Evolutionary conservation across 2,329 filamentous ascomycete species (phyloP), one percentile per base, ranked within the genome.

Genomic region (Teratosphaeria nubilosa): DNA sequence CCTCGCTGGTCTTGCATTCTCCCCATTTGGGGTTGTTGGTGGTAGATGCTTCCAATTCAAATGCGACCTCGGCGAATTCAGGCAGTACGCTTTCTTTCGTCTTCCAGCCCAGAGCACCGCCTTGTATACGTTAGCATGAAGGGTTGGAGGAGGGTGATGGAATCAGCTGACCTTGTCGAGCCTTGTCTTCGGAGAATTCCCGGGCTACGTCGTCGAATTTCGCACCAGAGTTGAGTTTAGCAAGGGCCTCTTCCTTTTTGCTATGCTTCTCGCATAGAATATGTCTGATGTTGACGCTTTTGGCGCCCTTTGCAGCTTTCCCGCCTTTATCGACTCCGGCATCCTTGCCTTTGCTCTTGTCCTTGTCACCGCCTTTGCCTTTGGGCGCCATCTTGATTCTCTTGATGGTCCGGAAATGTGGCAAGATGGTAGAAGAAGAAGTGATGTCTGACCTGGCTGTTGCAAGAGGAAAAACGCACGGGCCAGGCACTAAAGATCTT

Each of bases 141-240:
- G 16, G 30, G 13, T 2, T 13, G 30, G 7, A 51, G 37, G 11
- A 16, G 22, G 37, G 48, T 0, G n/a, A 5, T n/a, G 37, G 9
- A 24, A 11, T n/a, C 14, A 16, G 27, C 48, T 5, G 54, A 61
- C 59, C 59, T 37, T 59, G 79, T 61, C 84, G 78, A 4, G 87
- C 86, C 75, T 91, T 91, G 71, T 91, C 88, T 73, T 91, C 88
- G 0, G 85, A 88, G 68, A 82, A 88, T 64, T 85, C 82, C 56
- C 82, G 76, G 10, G 88, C 88, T 5, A 91, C 86, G 53, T 87
- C 84, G 65, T 90, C 87, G 67, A 91, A 91, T 66, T 86, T 88
- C 55, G 78, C 78, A 1, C 87, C 86, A 3, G 78, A 82, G 45
- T 79, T 79, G 55, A 91, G 73, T 73, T 89, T 86, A 58, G 80